Evolutionary conservation across 345 rosid genomes (phyloP), one percentile per base, ranked within the genome.

Genomic region (Carallia pectinifolia): DNA sequence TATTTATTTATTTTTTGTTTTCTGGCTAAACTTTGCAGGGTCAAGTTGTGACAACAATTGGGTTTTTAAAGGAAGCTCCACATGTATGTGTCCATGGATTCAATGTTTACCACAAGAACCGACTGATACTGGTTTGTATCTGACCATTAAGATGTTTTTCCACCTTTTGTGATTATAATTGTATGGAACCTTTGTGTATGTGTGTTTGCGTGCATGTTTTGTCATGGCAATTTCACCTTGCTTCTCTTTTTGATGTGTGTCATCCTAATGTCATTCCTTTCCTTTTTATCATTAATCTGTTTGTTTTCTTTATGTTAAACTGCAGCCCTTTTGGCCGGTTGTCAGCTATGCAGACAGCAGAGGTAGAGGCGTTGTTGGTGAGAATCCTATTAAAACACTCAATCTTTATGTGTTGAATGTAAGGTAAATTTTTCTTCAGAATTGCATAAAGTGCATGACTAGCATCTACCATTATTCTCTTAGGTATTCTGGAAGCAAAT

Each of bases 301-400:
- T 31, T 7, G 7, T 30, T 6, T 68, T 37, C 23, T 65, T 37
- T 67, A 44, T 44, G 50, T 15, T 63, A 48, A 29, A 52, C 75
- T 83, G 71, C 91, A 95, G 99, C 97, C 99, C 65, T 92, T 81
- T 84, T 92, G 97, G 99, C 86, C 70, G 64, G 97, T 92, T 50
- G 83, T 92, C 52, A 84, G 36, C 79, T 71, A 48, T 72, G 13
- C 79, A 29, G 53, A 71, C 76, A 80, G 82, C 71, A 77, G 81
- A 71, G 97, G 99, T 48, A 83, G 96, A 87, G 99, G 99, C 70
- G 88, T 95, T 71, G 97, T 86, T 67, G 99, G 99, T 95, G 80
- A 88, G 96, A 71, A 77, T 68, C 77, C 1, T 77, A 56, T 70
- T 60, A 12, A 10, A 74, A 68, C 64, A 16, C 31, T 69, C 23